Evolutionary conservation across 768 basidiomycete genomes (phyloP), one percentile per base, ranked within the genome.

Genomic region (Erythrobasidium yunnanense): DNA sequence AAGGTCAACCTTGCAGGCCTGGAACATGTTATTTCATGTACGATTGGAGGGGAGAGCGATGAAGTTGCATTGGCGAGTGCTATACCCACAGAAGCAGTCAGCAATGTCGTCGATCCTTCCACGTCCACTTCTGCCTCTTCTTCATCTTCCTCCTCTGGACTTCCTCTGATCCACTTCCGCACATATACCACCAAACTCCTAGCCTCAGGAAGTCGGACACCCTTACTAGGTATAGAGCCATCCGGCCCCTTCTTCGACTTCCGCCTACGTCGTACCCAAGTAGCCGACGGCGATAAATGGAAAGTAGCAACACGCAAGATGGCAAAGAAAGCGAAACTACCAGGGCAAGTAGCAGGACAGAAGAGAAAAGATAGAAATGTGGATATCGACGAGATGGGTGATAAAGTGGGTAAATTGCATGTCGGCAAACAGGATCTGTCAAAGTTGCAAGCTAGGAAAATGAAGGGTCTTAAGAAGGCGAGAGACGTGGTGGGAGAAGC

Each of bases 221-320:
- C 95, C 0, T 83, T 85, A 35, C 84, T 88, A 17, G 86, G 87
- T 71, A 81, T 97, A 52, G 81, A 81, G 17, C 87, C 86, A 34
- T 92, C 92, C 87, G 95, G 93, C 0, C 95, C 95, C 1, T 85
- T 83, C 6, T 81, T 99, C 25, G 91, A 97, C 74, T 80, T 97
- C 34, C 78, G 79, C 17, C 76, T 96, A 22, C 83, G 95, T 15
- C 80, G 95, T 29, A 81, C 86, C 69, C 82, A 85, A 56, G 78
- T 81, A 20, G 82, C 92, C 0, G 88, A 90, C 74, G 77, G 84
- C 15, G 91, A 91, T 71, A 75, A 88, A 73, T 78, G 85, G 77
- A 89, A 88, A 76, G 81, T 81, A 67, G 88, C 92, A 13, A 81
- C 89, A 81, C 87, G 80, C 75, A 80, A 85, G 66, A 87, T 88